Base-by-base conservation (phyloP, 352 stramenopile genomes). In the Phytophthora pinifolia region DNA sequence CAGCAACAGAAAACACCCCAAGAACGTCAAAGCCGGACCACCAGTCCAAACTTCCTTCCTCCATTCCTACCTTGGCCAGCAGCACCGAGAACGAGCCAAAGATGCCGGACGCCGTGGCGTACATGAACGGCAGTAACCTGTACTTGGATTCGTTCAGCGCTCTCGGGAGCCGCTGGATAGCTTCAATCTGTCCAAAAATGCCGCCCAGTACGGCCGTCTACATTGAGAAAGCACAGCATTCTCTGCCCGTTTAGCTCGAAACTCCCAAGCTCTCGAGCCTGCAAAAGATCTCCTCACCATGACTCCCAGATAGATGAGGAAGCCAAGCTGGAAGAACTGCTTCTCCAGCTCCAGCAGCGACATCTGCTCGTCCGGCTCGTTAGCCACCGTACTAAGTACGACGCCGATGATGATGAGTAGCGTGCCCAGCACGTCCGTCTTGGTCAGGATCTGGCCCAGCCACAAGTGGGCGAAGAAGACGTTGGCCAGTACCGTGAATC, bases 381-480 rank as follows among this genome's bases (percentile, higher is more conserved):
- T 94, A 44, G 74, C 84, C 30, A 94, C 73, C 1, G 84, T 92
- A 57, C 76, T 90, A 6, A 94, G 61, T 39, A 94, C 81, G 41
- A 94, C 80, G 47, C 81, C 84, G 27, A 89, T 76, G 42, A 94
- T 87, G 55, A 94, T 94, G 25, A 89, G 57, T 17, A 89, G 29
- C 25, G 84, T 94, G 17, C 84, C 84, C 6, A 82, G 33, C 27
- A 89, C 56, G 64, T 94, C 84, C 15, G 75, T 83, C 39, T 68
- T 54, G 33, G 74, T 88, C 47, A 94, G 38, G 35, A 78, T 77
- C 70, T 94, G 82, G 8, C 83, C 81, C 46, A 96, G 75, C 84
- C 84, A 92, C 50, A 90, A 46, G 43, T 94, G 81, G 9, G 83
- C 86, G 48, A 96, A 96, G 50, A 96, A 92, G 4, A 96, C 83